Conservation (phyloP, 371 early-diverging fungal species). For the Circinella umbellata region DNA sequence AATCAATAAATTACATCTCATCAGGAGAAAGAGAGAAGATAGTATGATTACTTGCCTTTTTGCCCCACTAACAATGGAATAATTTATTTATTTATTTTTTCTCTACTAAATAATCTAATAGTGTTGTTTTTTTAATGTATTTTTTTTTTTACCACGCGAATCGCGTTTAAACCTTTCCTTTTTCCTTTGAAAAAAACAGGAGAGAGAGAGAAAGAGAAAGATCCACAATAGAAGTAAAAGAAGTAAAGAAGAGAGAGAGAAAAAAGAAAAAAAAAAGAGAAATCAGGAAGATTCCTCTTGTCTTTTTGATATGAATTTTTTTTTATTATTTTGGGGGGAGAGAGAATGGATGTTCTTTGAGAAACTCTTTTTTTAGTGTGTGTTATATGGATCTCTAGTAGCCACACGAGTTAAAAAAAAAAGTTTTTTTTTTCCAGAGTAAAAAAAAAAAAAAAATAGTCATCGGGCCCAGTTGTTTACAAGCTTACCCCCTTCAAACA, state of each 20-base stretch:
- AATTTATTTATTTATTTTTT: background rate
- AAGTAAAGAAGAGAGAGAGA: constrained; percentile 10
- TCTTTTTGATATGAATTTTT: constrained; percentile 5
- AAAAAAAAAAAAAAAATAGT: constrained; percentile 11
- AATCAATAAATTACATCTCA: constrained; percentile 19
- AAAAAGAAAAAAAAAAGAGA: constrained; percentile 21
- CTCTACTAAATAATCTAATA: too few species aligned
- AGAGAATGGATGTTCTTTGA: too few species aligned
- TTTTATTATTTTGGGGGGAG: too few species aligned
- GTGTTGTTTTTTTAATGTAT: background rate
- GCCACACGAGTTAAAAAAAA: too few species aligned
- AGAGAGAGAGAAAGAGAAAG: constrained; percentile 14
- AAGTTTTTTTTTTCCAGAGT: background rate
- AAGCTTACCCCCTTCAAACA: constrained; percentile 30
- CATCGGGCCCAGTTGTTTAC: constrained; percentile 32
- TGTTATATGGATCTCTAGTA: too few species aligned
- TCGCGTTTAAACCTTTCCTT: constrained; percentile 9
- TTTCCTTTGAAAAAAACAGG: constrained; percentile 8
- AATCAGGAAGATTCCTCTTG: constrained; percentile 9
- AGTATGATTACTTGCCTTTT: constrained; percentile 4
- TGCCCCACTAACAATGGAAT: background rate
- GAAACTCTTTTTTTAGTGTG: too few species aligned
- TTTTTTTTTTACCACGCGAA: background rate
- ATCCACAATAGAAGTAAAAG: background rate
- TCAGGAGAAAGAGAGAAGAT: background rate